Conservation (phyloP, 345 rosid species). For the Adansonia digitata region DNA sequence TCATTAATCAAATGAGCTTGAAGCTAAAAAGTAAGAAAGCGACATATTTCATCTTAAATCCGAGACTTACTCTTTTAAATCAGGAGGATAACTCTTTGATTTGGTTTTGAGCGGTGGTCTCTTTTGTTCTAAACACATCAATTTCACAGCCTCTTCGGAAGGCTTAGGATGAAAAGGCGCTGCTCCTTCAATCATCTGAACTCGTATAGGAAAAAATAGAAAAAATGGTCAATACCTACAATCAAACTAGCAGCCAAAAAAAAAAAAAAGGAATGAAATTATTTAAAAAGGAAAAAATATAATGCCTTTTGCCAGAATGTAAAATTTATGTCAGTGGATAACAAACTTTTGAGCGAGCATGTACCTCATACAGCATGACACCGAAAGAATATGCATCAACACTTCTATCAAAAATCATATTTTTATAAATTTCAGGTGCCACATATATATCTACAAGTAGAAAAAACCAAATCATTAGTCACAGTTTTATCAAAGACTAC, state of each 20-base stretch:
- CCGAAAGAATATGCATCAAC: constrained; percentile 82
- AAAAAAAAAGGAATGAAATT: too few species aligned
- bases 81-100: constrained; percentile 64
- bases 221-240: constrained; percentile 3
- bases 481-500: background rate
- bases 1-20: background rate
- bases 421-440: constrained; percentile 79
- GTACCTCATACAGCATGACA: constrained; percentile 83
- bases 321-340: too few species aligned
- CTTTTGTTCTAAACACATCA: constrained; percentile 60
- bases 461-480: constrained; percentile 3
- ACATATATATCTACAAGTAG: constrained; percentile 51
- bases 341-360: background rate
- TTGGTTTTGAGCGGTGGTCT: constrained; percentile 71
- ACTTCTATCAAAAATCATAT: constrained; percentile 58
- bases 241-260: too few species aligned
- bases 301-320: too few species aligned
- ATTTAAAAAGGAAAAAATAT: too few species aligned
- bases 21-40: background rate
- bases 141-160: constrained; percentile 54
- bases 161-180: constrained; percentile 68
- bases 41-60: background rate
- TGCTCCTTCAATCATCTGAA: constrained; percentile 88
- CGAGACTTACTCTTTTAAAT: constrained; percentile 71
- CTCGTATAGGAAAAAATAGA: constrained; percentile 13